Base-by-base conservation (phyloP, 805 yeast genomes). In the Saccharomycopsis fibuligera region DNA sequence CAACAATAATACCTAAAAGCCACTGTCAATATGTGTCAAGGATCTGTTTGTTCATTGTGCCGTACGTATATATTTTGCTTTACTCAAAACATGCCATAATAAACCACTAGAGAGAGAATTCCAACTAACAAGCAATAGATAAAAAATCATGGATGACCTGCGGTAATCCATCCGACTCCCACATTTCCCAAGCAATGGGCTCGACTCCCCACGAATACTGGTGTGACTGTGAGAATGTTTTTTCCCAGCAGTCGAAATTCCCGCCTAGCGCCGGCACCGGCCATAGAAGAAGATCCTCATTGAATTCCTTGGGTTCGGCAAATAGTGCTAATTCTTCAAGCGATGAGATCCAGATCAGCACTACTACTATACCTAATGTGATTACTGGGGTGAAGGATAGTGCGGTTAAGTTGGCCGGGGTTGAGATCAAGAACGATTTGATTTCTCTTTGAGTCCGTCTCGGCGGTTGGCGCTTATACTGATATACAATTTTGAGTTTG, bases 241-340 rank as follows among this genome's bases (percentile, higher is more conserved):
- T 47, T n/a, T 48, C 35, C n/a, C 44, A 49, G 19, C 21, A 35
- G 5, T 9, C 50, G 5, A n/a, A 24, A 21, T 45, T 19, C 31
- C 53, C 53, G 12, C 53, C 53, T 17, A 42, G 38, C 10, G 45
- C 50, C 8, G 53, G 53, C 14, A 49, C 47, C 12, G 53, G 53
- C 30, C 50, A 45, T 9, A 39, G 53, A 21, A 49, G 53, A 42
- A 19, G 40, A 9, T 49, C 53, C 14, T 33, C 41, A 19, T 36
- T 36, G n/a, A n/a, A n/a, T n/a, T n/a, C n/a, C n/a, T n/a, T n/a
- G n/a, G n/a, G n/a, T n/a, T n/a, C n/a, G n/a, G n/a, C n/a, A n/a
- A n/a, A n/a, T n/a, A n/a, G n/a, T n/a, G n/a, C n/a, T n/a, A n/a
- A n/a, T n/a, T n/a, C n/a, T n/a, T n/a, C n/a, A n/a, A n/a, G n/a